Evolutionary conservation across 2,329 filamentous ascomycete genomes (phyloP).

Genomic region (Arthroderma uncinatum): DNA sequence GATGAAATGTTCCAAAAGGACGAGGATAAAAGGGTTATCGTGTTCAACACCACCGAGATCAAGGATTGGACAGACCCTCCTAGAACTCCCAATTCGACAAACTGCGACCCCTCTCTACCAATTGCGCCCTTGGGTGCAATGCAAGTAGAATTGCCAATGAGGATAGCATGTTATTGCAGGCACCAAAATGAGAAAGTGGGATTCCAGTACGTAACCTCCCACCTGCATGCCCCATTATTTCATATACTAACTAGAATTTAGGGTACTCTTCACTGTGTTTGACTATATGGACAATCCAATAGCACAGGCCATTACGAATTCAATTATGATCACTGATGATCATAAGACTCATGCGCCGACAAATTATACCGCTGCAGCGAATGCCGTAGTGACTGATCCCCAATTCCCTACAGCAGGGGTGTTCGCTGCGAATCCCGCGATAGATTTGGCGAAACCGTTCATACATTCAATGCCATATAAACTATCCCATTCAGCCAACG

Average conservation of each 20-base stretch:
- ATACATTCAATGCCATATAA: constrained; percentile 38
- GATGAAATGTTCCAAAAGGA: constrained; percentile 77
- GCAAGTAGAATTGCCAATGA: constrained; percentile 80
- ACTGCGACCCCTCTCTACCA: constrained; percentile 23
- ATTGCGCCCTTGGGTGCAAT: constrained; percentile 47
- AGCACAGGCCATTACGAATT: constrained; percentile 72
- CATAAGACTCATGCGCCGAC: constrained; percentile 68
- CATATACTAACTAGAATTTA: constrained; percentile 20
- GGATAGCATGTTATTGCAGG: constrained; percentile 92
- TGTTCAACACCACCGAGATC: constrained; percentile 82
- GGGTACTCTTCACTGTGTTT: constrained; percentile 88
- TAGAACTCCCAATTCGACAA: constrained; percentile 42
- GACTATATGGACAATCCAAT: constrained; percentile 65
- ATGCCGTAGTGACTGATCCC: constrained; percentile 27
- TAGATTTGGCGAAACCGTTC: constrained; percentile 24
- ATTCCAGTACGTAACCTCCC: constrained; percentile 46
- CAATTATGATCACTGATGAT: constrained; percentile 95
- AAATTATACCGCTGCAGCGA: constrained; percentile 26
- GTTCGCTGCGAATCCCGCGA: constrained; percentile 29
- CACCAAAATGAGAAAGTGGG: constrained; percentile 90
- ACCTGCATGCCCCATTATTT: background rate
- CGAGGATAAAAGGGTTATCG: constrained; percentile 69
- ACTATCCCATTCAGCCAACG: constrained; percentile 51
- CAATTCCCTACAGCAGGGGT: constrained; percentile 35
- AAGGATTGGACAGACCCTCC: constrained; percentile 66